Evolutionary conservation across 164 flowering plant genomes (phyloP).

Genomic region (Hamamelis virginiana): DNA sequence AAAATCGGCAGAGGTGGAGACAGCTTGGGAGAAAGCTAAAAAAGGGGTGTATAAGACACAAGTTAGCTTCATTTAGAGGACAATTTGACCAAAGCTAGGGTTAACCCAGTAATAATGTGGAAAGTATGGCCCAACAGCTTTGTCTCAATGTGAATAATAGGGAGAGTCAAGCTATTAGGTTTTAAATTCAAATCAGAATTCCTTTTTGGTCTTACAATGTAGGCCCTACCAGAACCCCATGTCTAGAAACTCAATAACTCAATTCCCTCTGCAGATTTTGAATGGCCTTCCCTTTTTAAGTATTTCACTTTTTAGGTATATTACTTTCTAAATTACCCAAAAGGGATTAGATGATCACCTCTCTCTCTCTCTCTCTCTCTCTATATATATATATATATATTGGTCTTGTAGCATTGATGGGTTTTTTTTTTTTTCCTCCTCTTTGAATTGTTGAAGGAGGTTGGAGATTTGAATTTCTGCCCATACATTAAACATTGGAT

Average conservation of each 20-base stretch:
- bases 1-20: slow-evolving; percentile 19
- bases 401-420: too few species aligned
- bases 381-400: too few species aligned
- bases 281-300: neutral
- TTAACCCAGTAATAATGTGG: neutral
- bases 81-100: slow-evolving; percentile 14
- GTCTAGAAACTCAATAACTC: too few species aligned
- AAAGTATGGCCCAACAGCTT: neutral
- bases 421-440: too few species aligned
- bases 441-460: too few species aligned
- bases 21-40: slow-evolving; percentile 21
- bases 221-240: too few species aligned
- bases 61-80: slow-evolving; percentile 3
- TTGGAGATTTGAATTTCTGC: too few species aligned
- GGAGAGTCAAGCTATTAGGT: neutral
- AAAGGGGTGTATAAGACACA: neutral
- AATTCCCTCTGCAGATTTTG: too few species aligned
- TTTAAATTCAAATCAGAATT: neutral
- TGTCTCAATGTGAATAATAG: neutral
- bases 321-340: neutral
- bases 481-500: too few species aligned
- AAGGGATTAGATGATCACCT: too few species aligned
- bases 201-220: too few species aligned
- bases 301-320: neutral
- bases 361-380: too few species aligned